Evolutionary conservation across 345 rosid species (phyloP).

Genomic region (Eucalyptus virginea): DNA sequence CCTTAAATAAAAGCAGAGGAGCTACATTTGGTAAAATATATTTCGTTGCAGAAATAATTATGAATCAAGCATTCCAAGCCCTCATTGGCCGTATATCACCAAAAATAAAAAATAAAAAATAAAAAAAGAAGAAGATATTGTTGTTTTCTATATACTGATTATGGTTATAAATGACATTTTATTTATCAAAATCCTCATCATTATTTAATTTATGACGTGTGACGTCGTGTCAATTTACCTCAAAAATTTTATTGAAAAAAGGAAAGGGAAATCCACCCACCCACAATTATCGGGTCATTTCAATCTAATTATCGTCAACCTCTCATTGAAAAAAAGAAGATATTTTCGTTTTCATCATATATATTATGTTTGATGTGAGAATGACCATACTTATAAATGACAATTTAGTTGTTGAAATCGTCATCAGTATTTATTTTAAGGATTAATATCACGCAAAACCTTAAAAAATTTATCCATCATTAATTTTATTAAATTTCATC

Average conservation of each 20-base stretch:
- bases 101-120: neutral
- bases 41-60: too few relatives aligned
- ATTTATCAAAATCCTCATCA: neutral
- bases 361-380: neutral
- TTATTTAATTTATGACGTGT: neutral
- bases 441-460: too few relatives aligned
- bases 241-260: rapidly evolving
- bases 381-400: neutral
- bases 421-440: rapidly evolving
- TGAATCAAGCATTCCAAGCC: too few relatives aligned
- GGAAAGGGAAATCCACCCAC: neutral
- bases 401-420: neutral
- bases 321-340: rapidly evolving
- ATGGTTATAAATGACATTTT: neutral
- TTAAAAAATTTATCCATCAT: too few relatives aligned
- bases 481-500: too few relatives aligned
- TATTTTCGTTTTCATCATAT: too few relatives aligned
- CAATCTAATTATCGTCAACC: neutral
- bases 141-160: neutral
- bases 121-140: too few relatives aligned
- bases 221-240: rapidly evolving
- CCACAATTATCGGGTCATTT: neutral
- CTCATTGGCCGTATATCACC: neutral
- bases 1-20: too few relatives aligned
- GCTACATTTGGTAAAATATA: too few relatives aligned